These are phyloP conservation scores for Dioszegia aurantiaca DNA, from an alignment of 768 basidiomycete genomes.

Conservation along the genomic window DNA sequence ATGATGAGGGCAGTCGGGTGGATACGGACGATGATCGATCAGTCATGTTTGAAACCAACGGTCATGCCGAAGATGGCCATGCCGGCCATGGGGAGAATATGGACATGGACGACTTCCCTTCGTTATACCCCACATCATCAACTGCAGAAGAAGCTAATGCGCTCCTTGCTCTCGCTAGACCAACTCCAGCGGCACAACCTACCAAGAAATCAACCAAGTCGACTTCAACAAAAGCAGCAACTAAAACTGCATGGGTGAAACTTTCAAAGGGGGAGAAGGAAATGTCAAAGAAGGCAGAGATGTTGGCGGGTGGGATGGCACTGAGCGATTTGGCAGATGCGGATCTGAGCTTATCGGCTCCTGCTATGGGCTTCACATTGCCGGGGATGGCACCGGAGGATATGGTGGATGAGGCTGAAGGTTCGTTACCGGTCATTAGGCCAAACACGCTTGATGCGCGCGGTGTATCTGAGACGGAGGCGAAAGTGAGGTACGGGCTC, in stretches of 20 bases:
- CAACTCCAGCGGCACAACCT: neutral
- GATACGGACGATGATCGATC: neutral
- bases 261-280: slow-evolving; percentile 29
- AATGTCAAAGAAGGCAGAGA: slow-evolving; percentile 16
- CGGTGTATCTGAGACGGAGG: slow-evolving; percentile 35
- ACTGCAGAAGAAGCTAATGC: neutral
- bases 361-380: neutral
- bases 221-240: neutral
- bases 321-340: neutral
- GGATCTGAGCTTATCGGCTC: neutral
- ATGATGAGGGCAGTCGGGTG: neutral
- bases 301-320: slow-evolving; percentile 4
- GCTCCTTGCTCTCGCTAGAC: too few species aligned
- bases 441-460: slow-evolving; percentile 35
- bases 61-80: too few species aligned
- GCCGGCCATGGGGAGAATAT: neutral
- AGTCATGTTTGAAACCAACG: too few species aligned
- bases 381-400: neutral
- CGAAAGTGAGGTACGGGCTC: slow-evolving; percentile 26
- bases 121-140: neutral
- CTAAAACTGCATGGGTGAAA: slow-evolving; percentile 22
- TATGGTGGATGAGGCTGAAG: slow-evolving; percentile 3
- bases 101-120: slow-evolving; percentile 12
- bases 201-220: neutral
- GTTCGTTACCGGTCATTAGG: neutral